Evolutionary conservation across 2,329 filamentous ascomycete species (phyloP).

Genomic region (Coleophoma eucalyptorum): DNA sequence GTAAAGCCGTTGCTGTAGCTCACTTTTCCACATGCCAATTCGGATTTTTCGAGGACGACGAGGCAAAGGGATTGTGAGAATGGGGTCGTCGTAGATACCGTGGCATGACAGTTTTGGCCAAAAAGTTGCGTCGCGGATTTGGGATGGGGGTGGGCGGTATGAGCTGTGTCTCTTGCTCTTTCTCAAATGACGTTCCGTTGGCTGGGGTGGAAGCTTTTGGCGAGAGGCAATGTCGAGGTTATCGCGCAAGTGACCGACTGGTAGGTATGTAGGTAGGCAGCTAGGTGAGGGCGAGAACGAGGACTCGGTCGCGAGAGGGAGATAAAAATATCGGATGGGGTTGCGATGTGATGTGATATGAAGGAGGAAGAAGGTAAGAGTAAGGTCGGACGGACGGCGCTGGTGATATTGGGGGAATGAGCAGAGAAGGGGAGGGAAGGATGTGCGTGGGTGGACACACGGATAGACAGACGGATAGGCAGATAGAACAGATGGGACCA

Average conservation of each 20-base stretch:
- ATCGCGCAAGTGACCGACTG: slow-evolving; percentile 1
- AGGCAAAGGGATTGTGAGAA: slow-evolving; percentile 4
- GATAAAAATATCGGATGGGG: neutral
- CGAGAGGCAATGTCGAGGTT: neutral
- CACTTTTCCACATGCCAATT: slow-evolving; percentile 16
- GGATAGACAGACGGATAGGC: neutral
- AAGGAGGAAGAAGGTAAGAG: too few relatives aligned
- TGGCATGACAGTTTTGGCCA: slow-evolving; percentile 20
- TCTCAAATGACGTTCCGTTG: slow-evolving; percentile 4
- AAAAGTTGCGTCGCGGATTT: neutral
- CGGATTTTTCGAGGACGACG: slow-evolving; percentile 9
- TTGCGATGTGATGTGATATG: too few relatives aligned
- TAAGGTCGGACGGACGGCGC: too few relatives aligned
- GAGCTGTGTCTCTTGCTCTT: slow-evolving; percentile 4
- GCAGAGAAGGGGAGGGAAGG: too few relatives aligned
- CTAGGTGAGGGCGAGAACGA: neutral
- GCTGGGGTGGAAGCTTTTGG: neutral
- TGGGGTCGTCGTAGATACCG: slow-evolving; percentile 12
- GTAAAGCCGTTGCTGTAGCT: neutral
- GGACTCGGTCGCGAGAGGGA: neutral
- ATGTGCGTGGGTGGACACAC: neutral
- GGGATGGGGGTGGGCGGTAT: slow-evolving; percentile 8
- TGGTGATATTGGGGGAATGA: too few relatives aligned
- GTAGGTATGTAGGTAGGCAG: neutral
- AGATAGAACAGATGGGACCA: neutral